phyloP scores from a whole-genome alignment of 768 basidiomycete species.

The Lactifluus piperatus region DNA sequence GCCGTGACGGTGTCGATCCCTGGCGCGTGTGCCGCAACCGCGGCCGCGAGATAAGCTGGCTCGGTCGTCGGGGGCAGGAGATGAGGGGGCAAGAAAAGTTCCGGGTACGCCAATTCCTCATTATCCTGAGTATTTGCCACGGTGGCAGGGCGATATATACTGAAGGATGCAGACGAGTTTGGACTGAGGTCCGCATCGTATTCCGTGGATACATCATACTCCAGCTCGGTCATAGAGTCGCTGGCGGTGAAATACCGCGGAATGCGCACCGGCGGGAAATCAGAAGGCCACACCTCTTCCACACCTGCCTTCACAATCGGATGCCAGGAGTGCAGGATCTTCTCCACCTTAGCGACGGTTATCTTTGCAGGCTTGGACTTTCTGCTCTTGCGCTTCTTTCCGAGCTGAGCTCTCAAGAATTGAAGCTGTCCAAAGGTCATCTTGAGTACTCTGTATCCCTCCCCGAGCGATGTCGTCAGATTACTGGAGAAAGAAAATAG shows the following conservation, averaged over 20 bases:
- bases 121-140: not conserved
- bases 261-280: slow-evolving; percentile 1
- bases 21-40: not conserved
- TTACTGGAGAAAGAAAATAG: not conserved
- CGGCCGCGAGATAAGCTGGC: not conserved
- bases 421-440: slow-evolving; percentile 1
- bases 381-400: not conserved
- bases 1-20: not conserved
- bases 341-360: not conserved
- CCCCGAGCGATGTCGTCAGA: not conserved
- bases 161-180: not conserved
- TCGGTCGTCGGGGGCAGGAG: slow-evolving; percentile 1
- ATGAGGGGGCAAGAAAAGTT: slow-evolving; percentile 3
- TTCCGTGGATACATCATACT: not conserved
- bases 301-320: not conserved
- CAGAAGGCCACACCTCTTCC: not conserved
- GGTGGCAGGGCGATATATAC: not conserved
- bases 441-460: not conserved
- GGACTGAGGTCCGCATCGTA: not conserved
- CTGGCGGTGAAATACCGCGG: not conserved
- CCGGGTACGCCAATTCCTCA: not conserved
- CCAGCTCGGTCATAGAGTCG: not conserved
- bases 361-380: not conserved
- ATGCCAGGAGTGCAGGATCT: not conserved
- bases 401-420: not conserved